These are phyloP conservation scores for Rachicladosporium sp. DNA, from an alignment of 2,329 filamentous ascomycete genomes.

Conservation along the genomic window DNA sequence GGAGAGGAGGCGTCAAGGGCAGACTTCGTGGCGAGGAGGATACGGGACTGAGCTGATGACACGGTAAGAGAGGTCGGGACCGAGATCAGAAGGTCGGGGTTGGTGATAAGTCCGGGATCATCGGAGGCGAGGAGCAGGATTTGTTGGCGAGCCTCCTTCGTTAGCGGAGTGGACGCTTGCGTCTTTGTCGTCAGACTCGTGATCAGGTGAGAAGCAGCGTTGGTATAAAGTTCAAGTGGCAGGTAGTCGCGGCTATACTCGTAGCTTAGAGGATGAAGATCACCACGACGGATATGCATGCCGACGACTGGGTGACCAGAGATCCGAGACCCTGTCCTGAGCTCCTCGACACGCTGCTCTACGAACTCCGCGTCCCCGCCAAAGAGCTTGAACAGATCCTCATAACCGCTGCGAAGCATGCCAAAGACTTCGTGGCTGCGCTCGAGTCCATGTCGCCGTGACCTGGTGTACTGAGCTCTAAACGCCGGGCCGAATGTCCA, in stretches of 20 bases:
- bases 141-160: conserved; percentile 1
- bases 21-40: conserved; percentile 58
- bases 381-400: conserved; percentile 60
- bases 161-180: neutral
- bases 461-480: conserved; percentile 33
- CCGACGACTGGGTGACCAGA: conserved; percentile 51
- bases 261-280: conserved; percentile 63
- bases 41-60: conserved; percentile 55
- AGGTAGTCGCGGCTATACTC: conserved; percentile 70
- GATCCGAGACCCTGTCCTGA: conserved; percentile 37
- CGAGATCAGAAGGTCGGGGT: conserved; percentile 45
- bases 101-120: conserved; percentile 61
- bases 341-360: conserved; percentile 42
- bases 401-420: conserved; percentile 59
- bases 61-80: conserved; percentile 11
- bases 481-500: conserved; percentile 53
- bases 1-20: conserved; percentile 29
- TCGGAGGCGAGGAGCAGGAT: conserved; percentile 62
- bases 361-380: conserved; percentile 56
- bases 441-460: conserved; percentile 15
- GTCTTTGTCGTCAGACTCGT: conserved; percentile 25
- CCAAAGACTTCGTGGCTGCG: conserved; percentile 50
- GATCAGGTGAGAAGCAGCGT: conserved; percentile 43
- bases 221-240: conserved; percentile 55
- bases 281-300: conserved; percentile 69